phyloP scores from a whole-genome alignment of 2,329 filamentous ascomycete genomes.

The Trichoderma gracile region DNA sequence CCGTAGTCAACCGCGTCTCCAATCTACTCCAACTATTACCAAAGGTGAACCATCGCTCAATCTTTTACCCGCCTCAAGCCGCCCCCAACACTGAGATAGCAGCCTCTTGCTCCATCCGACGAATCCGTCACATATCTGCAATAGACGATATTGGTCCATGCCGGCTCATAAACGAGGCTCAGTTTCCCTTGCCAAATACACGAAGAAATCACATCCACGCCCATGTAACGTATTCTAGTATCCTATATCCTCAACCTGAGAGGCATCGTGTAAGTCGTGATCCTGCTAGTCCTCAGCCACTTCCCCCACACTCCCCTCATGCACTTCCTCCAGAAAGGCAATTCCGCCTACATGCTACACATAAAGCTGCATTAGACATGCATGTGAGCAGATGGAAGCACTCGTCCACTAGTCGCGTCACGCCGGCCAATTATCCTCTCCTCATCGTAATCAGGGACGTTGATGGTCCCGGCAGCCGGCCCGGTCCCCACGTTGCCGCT shows the following conservation, averaged over 20 bases:
- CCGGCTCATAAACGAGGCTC: neutral
- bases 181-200: too few relatives aligned
- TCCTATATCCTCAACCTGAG: too few relatives aligned
- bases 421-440: neutral
- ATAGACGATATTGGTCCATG: neutral
- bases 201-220: neutral
- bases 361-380: neutral
- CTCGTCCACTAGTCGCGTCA: neutral
- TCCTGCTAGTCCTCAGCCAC: neutral
- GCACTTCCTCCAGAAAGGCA: conserved; percentile 5
- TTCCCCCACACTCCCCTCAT: neutral
- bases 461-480: too few relatives aligned
- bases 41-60: neutral
- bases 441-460: too few relatives aligned
- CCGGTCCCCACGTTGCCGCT: neutral
- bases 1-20: neutral
- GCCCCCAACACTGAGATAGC: neutral
- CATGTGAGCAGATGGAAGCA: too few relatives aligned
- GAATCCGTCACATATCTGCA: neutral
- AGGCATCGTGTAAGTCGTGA: neutral
- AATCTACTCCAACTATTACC: neutral
- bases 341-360: conserved; percentile 2
- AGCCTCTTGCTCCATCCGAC: neutral
- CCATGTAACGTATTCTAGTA: neutral
- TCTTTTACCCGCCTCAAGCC: conserved; percentile 9